A percentile compares a stretch with the other conserved stretches of the same genome.
phyloP scores from a whole-genome alignment of 805 yeast species.

The Kodamaea fukazawae region DNA sequence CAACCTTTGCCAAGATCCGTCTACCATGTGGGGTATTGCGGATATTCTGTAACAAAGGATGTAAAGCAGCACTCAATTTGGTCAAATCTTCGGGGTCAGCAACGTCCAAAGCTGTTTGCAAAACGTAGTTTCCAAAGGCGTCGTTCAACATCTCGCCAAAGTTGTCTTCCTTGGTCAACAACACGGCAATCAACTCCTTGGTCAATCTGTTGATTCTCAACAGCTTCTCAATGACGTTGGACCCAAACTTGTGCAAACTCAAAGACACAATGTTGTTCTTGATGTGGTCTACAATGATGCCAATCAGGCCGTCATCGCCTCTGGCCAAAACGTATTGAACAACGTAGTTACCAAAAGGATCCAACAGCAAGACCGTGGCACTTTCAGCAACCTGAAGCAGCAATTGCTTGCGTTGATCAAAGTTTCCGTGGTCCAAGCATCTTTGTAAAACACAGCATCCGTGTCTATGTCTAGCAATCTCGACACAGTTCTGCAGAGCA shows the following conservation, averaged over 20 bases:
- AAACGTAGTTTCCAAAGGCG: constrained; percentile 58
- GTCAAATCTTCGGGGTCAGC: constrained; percentile 51
- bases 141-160: constrained; percentile 50
- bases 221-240: constrained; percentile 45
- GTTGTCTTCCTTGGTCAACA: constrained; percentile 34
- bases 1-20: constrained; percentile 68
- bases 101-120: constrained; percentile 58
- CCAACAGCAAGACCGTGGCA: constrained; percentile 70
- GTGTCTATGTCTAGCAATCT: constrained; percentile 91
- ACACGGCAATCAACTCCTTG: constrained; percentile 42
- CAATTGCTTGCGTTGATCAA: constrained; percentile 63
- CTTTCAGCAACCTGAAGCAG: constrained; percentile 65
- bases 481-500: constrained; percentile 66
- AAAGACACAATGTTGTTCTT: constrained; percentile 38
- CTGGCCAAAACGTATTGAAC: constrained; percentile 82
- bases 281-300: constrained; percentile 34
- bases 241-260: constrained; percentile 59
- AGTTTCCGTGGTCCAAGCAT: constrained; percentile 85
- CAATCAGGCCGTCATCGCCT: constrained; percentile 37
- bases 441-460: constrained; percentile 75
- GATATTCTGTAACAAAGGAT: constrained; percentile 75
- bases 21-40: constrained; percentile 95
- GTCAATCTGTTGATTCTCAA: constrained; percentile 47
- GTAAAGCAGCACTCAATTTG: constrained; percentile 54
- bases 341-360: constrained; percentile 96